A percentile compares a stretch with the other conserved stretches of the same genome.
Conservation (phyloP, 2,329 filamentous ascomycete genomes). For the Lecanosticta acicola region DNA sequence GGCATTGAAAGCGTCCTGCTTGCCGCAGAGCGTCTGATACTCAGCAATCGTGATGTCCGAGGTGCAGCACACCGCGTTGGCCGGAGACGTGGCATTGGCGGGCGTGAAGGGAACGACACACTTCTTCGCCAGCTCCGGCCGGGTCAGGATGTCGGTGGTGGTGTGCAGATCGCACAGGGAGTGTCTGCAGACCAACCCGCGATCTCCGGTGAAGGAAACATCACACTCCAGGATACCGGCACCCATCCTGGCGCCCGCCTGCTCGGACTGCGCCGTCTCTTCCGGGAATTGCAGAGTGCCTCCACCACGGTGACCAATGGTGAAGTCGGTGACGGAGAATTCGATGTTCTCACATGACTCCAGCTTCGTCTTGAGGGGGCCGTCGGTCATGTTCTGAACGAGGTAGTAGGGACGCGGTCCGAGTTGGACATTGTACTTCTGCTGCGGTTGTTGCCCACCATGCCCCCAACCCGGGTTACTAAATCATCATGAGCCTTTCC, state of each 20-base stretch:
- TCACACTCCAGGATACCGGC: slow-evolving; percentile 10
- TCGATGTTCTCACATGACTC: slow-evolving; percentile 8
- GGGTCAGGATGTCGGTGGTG: slow-evolving; percentile 5
- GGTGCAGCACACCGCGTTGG: slow-evolving; percentile 10
- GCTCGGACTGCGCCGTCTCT: slow-evolving; percentile 10
- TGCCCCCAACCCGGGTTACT: too few species aligned
- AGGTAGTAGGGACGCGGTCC: slow-evolving; percentile 11
- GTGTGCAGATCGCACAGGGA: slow-evolving; percentile 11
- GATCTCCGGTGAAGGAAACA: slow-evolving; percentile 7
- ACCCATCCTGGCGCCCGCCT: slow-evolving; percentile 10
- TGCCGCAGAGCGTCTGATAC: slow-evolving; percentile 7
- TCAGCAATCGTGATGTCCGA: slow-evolving; percentile 10
- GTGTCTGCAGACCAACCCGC: slow-evolving; percentile 10
- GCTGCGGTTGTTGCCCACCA: not conserved
- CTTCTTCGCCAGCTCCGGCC: slow-evolving; percentile 7
- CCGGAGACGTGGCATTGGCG: slow-evolving; percentile 7
- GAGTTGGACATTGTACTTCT: too few species aligned
- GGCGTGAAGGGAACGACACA: slow-evolving; percentile 9
- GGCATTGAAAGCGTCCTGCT: slow-evolving; percentile 11
- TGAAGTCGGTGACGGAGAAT: slow-evolving; percentile 7
- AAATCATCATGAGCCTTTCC: too few species aligned
- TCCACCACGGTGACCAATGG: slow-evolving; percentile 9
- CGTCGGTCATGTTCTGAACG: slow-evolving; percentile 10
- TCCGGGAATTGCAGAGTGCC: slow-evolving; percentile 10
- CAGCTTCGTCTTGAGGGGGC: slow-evolving; percentile 8